Evolutionary conservation across 2,329 filamentous ascomycete species (phyloP), one percentile per base, ranked within the genome.

Genomic region (Didymella pomorum): DNA sequence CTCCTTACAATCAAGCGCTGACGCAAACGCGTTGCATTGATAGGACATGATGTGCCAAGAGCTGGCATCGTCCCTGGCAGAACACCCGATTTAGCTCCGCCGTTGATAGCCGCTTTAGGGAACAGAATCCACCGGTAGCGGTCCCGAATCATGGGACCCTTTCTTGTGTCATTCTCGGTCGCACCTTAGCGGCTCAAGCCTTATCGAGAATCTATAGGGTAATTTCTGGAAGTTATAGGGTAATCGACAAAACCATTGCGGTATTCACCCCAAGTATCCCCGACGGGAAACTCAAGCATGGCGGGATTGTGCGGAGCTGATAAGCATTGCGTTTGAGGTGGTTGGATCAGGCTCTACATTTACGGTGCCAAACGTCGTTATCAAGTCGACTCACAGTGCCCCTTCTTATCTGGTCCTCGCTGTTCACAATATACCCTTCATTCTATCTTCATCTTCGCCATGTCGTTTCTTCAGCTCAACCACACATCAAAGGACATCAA

Each of bases 121-220:
- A 71, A 72, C 62, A 59, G 47, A 61, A 68, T 66, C 71, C 71
- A 64, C 61, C 58, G 52, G 46, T 62, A 63, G 54, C 48, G 57
- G 18, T 55, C 50, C 49, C 50, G 52, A 50, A 63, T 51, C 55
- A 65, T 52, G 58, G 58, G 62, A 59, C 64, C 55, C 60, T 58
- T 66, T 64, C 60, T 64, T 58, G 62, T 70, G 67, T 71, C 69
- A 68, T 70, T 63, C 58, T 61, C 59, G 57, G 63, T 64, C 58
- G 61, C 58, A 57, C 51, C 56, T 61, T 54, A 54, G 49, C 53
- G 59, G 64, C 54, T 61, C 62, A 55, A 52, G 43, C 62, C 67
- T 69, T 71, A 72, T 71, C 67, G 67, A 65, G 61, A 66, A 68
- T 59, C 58, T 73, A 73, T 73, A 68, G 71, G 71, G 71, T 74